These are phyloP conservation scores for Trametes meyenii DNA, from an alignment of 768 basidiomycete genomes.

Conservation along the genomic window DNA sequence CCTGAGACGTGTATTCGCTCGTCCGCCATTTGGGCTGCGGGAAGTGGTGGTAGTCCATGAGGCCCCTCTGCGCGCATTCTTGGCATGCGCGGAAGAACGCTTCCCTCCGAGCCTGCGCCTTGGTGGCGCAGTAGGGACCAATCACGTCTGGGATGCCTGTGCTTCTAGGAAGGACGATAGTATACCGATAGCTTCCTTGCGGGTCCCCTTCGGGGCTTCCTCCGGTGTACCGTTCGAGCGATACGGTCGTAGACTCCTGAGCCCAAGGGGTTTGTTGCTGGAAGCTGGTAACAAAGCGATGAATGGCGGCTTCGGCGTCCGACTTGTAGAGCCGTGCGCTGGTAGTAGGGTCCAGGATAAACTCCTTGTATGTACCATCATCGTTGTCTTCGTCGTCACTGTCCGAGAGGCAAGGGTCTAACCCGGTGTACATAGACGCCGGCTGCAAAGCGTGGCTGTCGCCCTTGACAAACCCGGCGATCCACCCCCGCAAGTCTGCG, in stretches of 20 bases:
- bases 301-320: constrained; percentile 59
- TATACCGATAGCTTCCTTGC: constrained; percentile 19
- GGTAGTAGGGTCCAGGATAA: constrained; percentile 64
- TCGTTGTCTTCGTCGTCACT: constrained; percentile 49
- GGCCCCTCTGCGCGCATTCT: constrained; percentile 16
- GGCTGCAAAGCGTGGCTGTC: constrained; percentile 45
- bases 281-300: constrained; percentile 46
- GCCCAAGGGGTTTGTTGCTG: not conserved
- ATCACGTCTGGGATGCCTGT: constrained; percentile 8
- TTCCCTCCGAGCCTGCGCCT: constrained; percentile 13
- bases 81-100: constrained; percentile 24
- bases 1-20: not conserved
- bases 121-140: constrained; percentile 7
- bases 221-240: not conserved
- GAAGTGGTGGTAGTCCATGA: constrained; percentile 41
- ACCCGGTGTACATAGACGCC: constrained; percentile 41
- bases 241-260: not conserved
- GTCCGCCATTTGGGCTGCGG: constrained; percentile 29
- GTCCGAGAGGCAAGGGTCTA: constrained; percentile 50
- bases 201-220: not conserved
- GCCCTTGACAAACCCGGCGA: constrained; percentile 44
- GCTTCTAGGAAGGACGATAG: constrained; percentile 16
- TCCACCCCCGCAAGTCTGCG: constrained; percentile 51
- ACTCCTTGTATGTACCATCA: constrained; percentile 24
- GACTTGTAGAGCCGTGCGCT: constrained; percentile 59